These are phyloP conservation scores for Colletotrichum caudatum DNA, from an alignment of 2,329 filamentous ascomycete genomes.

Conservation along the genomic window DNA sequence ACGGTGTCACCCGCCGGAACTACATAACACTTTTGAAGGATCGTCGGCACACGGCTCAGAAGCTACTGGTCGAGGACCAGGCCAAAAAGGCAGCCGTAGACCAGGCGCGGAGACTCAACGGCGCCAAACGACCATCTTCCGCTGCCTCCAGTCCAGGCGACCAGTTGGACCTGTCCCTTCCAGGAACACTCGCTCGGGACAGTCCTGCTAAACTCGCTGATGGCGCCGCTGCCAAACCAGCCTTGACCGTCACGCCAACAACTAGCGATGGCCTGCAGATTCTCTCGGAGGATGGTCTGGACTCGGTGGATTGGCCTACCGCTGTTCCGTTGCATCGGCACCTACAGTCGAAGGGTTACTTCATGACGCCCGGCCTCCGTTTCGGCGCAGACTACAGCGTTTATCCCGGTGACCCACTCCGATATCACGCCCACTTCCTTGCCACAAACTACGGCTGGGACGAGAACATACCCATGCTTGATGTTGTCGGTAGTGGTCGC, in stretches of 20 bases:
- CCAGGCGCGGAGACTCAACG: conserved; percentile 45
- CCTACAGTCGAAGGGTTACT: conserved; percentile 84
- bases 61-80: conserved; percentile 54
- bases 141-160: neutral
- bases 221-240: neutral
- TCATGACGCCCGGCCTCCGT: conserved; percentile 89
- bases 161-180: neutral
- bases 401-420: conserved; percentile 93
- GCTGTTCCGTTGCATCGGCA: conserved; percentile 77
- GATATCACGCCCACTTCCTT: conserved; percentile 96
- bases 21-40: conserved; percentile 71
- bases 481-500: conserved; percentile 87
- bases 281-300: conserved; percentile 34
- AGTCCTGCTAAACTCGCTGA: conserved; percentile 4
- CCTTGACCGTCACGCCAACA: conserved; percentile 52
- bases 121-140: conserved; percentile 16
- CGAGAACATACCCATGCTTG: conserved; percentile 84
- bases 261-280: conserved; percentile 51
- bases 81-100: conserved; percentile 50
- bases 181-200: neutral
- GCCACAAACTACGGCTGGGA: conserved; percentile 89
- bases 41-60: conserved; percentile 57
- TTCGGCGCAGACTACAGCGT: conserved; percentile 96
- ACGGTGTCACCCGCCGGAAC: conserved; percentile 67
- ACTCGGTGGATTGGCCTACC: conserved; percentile 39